Evolutionary conservation across 116 monocot species (phyloP), one percentile per base, ranked within the genome.

Genomic region (Trichopus zeylanicus): DNA sequence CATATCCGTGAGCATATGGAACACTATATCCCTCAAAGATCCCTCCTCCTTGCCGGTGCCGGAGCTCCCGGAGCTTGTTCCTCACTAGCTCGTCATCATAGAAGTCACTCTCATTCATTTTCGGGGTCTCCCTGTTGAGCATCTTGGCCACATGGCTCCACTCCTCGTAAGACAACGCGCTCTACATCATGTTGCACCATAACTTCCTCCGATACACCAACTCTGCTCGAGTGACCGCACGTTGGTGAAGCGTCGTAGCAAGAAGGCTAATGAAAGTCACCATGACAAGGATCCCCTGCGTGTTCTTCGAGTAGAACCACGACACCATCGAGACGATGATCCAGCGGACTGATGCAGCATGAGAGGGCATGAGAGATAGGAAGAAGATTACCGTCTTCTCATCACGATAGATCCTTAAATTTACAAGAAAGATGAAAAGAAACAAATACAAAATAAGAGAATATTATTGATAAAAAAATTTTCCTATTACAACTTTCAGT

Each of bases 11-110:
- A 90, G 78, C 95, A 95, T 90, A 52, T 67, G 83, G 68, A 95
- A 95, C 49, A 95, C 73, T 35, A 95, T 76, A 42, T 95, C 95
- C 62, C 95, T 76, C 64, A 95, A 53, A n/a, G 90, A 90, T 3
- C 91, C 95, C 11, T 83, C 84, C 38, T 87, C 71, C n/a, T 53
- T 89, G 70, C 48, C 88, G 71, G 3, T 72, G 75, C 48, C 75
- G 67, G 53, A 90, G 78, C 84, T 95, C 90, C 46, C 57, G 73
- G 15, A 95, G 74, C 76, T 95, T 95, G 69, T 87, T 89, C 62
- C 84, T 52, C 28, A 95, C 87, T 10, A 95, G 53, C 77, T 95
- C 95, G 78, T 71, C 95, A 31, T 90, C 95, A 31, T 95, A 95
- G 16, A 87, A 46, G 32, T 84, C 91, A 6, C 60, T 47, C 59